These are phyloP conservation scores for Lablab purpureus DNA, from an alignment of 306 rosid genomes.

Conservation along the genomic window DNA sequence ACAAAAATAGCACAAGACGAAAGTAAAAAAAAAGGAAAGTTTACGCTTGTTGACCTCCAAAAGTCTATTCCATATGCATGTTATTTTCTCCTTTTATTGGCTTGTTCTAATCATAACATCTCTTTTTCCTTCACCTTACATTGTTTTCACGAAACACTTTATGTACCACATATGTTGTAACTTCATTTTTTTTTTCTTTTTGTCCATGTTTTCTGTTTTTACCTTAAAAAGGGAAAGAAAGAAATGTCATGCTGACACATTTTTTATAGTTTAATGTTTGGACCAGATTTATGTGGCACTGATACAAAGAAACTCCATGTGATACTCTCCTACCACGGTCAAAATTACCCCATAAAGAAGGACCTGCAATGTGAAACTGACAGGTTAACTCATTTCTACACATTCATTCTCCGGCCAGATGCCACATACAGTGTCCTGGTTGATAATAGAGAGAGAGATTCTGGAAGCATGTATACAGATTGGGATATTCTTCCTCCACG, in stretches of 20 bases:
- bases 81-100: not conserved
- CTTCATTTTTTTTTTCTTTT: constrained; percentile 2
- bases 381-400: constrained; percentile 95
- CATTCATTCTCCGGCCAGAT: constrained; percentile 90
- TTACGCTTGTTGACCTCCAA: not conserved
- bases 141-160: not conserved
- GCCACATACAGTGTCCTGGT: constrained; percentile 84
- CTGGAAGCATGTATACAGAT: constrained; percentile 68
- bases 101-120: constrained; percentile 17
- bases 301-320: constrained; percentile 93
- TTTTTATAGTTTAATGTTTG: constrained; percentile 85
- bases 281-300: constrained; percentile 96
- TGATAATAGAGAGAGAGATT: constrained; percentile 86
- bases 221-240: not conserved
- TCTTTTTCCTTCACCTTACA: constrained; percentile 5
- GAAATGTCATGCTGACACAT: constrained; percentile 43
- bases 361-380: constrained; percentile 95
- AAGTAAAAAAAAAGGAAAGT: not conserved
- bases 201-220: constrained; percentile 24
- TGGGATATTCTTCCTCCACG: constrained; percentile 73
- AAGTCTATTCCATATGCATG: not conserved
- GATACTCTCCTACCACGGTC: constrained; percentile 95
- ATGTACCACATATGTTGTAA: not conserved
- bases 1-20: not conserved
- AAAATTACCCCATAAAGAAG: constrained; percentile 94